phyloP scores from a whole-genome alignment of 2,329 filamentous ascomycete genomes.

The Pseudogymnoascus sp. region DNA sequence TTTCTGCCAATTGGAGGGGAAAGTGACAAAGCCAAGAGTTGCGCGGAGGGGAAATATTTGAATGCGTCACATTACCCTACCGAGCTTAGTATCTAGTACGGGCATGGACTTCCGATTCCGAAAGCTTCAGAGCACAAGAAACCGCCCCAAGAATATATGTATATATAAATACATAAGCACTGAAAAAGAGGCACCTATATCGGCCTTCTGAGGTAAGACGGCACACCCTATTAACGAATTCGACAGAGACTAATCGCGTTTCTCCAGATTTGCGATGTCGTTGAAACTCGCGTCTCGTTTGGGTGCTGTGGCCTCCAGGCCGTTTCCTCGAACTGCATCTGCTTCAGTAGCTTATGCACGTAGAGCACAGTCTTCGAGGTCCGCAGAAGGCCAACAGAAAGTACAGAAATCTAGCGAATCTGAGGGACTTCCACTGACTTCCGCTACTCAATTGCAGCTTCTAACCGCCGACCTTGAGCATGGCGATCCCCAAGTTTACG shows the following conservation, averaged over 20 bases:
- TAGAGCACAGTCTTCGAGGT: slow-evolving; percentile 13
- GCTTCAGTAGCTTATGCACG: slow-evolving; percentile 5
- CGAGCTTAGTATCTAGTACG: not conserved
- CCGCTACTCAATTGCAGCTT: slow-evolving; percentile 43
- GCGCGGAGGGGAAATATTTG: slow-evolving; percentile 5
- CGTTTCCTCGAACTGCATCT: slow-evolving; percentile 5
- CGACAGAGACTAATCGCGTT: slow-evolving; percentile 4
- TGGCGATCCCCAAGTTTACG: slow-evolving; percentile 77
- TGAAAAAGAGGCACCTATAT: slow-evolving; percentile 3
- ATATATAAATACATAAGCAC: slow-evolving; percentile 5
- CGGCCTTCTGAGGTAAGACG: slow-evolving; percentile 7
- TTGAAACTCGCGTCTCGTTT: slow-evolving; percentile 7
- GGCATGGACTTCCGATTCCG: slow-evolving; percentile 7
- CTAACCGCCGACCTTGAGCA: slow-evolving; percentile 71
- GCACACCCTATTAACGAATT: slow-evolving; percentile 5
- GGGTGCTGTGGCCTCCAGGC: slow-evolving; percentile 4
- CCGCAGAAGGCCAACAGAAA: slow-evolving; percentile 49
- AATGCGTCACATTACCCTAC: slow-evolving; percentile 8
- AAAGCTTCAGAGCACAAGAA: slow-evolving; percentile 4
- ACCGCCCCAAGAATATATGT: not conserved
- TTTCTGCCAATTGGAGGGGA: not conserved
- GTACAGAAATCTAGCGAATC: slow-evolving; percentile 28
- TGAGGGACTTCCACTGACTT: slow-evolving; percentile 15
- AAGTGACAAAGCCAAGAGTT: slow-evolving; percentile 5
- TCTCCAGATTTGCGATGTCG: slow-evolving; percentile 5